Conservation (phyloP, 148 eudicot genomes). For the Vaccinium myrtillus region DNA sequence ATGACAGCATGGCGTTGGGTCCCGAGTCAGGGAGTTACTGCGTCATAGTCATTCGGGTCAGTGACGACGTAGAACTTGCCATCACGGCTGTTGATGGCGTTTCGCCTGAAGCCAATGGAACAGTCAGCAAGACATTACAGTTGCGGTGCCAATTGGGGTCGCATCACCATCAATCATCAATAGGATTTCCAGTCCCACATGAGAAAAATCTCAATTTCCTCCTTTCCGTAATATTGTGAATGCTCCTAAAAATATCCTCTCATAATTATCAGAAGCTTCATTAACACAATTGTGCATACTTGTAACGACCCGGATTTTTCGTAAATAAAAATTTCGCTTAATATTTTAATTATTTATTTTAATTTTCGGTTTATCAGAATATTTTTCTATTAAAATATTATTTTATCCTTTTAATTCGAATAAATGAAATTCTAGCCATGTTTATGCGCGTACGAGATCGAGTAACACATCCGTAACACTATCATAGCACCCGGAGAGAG, state of each 20-base stretch:
- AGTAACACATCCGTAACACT: too few species aligned
- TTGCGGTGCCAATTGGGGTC: constrained; percentile 64
- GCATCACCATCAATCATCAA: constrained; percentile 95
- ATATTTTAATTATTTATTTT: too few species aligned
- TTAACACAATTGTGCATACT: neutral
- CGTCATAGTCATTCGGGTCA: constrained; percentile 65
- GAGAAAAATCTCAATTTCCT: constrained; percentile 73
- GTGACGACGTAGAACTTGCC: constrained; percentile 69
- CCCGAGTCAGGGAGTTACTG: constrained; percentile 70
- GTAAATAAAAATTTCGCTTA: too few species aligned
- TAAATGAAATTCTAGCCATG: too few species aligned
- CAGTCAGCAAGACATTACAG: constrained; percentile 80
- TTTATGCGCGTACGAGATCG: too few species aligned
- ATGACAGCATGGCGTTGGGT: constrained; percentile 84
- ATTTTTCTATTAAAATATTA: too few species aligned
- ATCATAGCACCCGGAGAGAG: too few species aligned
- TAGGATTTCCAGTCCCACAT: constrained; percentile 88
- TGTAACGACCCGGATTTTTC: too few species aligned
- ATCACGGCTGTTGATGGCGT: constrained; percentile 83
- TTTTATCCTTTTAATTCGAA: too few species aligned
- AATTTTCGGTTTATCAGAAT: too few species aligned
- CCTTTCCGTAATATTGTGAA: constrained; percentile 62
- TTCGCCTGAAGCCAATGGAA: constrained; percentile 85
- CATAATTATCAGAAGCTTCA: neutral
- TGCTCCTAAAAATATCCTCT: constrained; percentile 47